Conservation (phyloP, 495 filamentous ascomycete species). For the Penicillium coffeae region DNA sequence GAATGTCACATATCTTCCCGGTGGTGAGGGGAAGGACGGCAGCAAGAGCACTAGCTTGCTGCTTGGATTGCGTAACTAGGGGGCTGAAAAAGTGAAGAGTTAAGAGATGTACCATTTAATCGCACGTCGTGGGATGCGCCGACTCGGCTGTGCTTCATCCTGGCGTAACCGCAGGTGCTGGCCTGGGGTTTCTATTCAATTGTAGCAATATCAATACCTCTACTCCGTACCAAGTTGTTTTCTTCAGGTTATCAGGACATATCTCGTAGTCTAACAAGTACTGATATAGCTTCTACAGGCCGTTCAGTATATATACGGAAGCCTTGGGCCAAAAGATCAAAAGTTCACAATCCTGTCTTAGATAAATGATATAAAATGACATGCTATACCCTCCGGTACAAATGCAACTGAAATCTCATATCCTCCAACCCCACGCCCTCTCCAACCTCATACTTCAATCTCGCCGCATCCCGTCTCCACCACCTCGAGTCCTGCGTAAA, state of each 20-base stretch:
- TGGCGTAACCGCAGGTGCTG: conserved; percentile 23
- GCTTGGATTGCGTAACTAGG: conserved; percentile 53
- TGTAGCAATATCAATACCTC: conserved; percentile 47
- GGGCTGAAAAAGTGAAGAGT: neutral
- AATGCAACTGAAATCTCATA: conserved; percentile 89
- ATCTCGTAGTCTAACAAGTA: too few species aligned
- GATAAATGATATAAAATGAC: conserved; percentile 1
- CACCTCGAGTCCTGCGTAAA: conserved; percentile 71
- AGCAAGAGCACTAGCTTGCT: conserved; percentile 61
- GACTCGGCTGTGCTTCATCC: conserved; percentile 31
- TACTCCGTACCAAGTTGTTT: conserved; percentile 15
- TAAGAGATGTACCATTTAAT: conserved; percentile 28
- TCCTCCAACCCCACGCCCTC: conserved; percentile 66
- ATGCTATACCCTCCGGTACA: conserved; percentile 54
- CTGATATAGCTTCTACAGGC: too few species aligned
- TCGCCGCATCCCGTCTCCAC: conserved; percentile 67
- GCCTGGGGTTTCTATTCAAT: conserved; percentile 19
- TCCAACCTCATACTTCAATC: conserved; percentile 72
- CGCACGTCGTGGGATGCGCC: conserved; percentile 20
- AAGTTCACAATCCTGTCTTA: neutral
- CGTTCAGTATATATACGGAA: conserved; percentile 3
- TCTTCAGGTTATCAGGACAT: too few species aligned
- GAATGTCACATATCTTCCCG: conserved; percentile 92
- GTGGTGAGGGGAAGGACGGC: conserved; percentile 60
- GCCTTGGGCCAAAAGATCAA: neutral